phyloP scores from a whole-genome alignment of 345 rosid genomes.

The Pugionium cornutum region DNA sequence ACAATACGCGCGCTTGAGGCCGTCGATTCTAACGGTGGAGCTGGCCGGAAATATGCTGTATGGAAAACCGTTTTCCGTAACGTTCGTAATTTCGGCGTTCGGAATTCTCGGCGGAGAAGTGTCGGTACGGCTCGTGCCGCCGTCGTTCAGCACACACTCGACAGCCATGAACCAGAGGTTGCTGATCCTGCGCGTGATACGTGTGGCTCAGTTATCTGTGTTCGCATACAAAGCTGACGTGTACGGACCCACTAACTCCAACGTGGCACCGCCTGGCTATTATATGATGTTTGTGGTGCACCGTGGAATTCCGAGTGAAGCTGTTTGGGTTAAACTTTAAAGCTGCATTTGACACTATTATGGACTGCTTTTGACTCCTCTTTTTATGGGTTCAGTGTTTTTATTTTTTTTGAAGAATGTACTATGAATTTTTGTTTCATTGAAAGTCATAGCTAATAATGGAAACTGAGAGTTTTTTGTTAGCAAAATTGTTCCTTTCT shows the following conservation, averaged over 20 bases:
- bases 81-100: conserved; percentile 40
- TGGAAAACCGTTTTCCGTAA: conserved; percentile 44
- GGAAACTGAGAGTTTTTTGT: background rate
- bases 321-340: conserved; percentile 62
- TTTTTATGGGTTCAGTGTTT: conserved; percentile 7
- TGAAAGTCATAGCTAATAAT: conserved; percentile 10
- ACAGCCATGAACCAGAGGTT: conserved; percentile 71
- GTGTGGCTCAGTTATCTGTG: conserved; percentile 45
- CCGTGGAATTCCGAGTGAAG: conserved; percentile 59
- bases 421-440: conserved; percentile 1
- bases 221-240: conserved; percentile 50
- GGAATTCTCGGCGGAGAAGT: conserved; percentile 36
- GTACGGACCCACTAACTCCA: conserved; percentile 44
- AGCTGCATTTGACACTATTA: conserved; percentile 7
- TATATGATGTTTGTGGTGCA: conserved; percentile 73
- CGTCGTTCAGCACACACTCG: conserved; percentile 76
- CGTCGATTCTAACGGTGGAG: conserved; percentile 62
- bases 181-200: conserved; percentile 48
- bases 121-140: conserved; percentile 49
- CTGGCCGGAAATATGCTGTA: conserved; percentile 44
- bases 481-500: too few species aligned
- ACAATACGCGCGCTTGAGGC: conserved; percentile 44
- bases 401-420: background rate
- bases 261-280: conserved; percentile 72
- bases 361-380: conserved; percentile 18